phyloP scores from a whole-genome alignment of 352 stramenopile species.

The Phytophthora vignae region DNA sequence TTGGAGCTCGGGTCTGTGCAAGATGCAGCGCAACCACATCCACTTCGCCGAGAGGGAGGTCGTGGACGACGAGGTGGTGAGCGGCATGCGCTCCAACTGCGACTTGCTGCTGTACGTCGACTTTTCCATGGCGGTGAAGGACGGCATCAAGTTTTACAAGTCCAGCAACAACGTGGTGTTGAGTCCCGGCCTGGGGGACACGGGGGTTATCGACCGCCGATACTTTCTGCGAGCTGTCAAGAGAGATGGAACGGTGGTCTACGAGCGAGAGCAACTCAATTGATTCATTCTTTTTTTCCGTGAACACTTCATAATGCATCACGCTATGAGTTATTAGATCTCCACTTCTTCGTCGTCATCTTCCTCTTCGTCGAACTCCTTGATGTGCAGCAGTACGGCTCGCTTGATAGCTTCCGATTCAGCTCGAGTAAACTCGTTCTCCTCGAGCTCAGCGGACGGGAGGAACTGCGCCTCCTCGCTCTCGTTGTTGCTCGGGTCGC shows the following conservation, averaged over 20 bases:
- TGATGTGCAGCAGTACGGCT: constrained; percentile 39
- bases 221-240: constrained; percentile 78
- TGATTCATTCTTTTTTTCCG: neutral
- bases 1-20: constrained; percentile 56
- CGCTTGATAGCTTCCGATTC: constrained; percentile 37
- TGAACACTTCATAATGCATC: neutral
- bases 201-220: constrained; percentile 49
- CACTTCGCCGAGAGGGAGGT: constrained; percentile 77
- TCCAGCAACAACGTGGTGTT: constrained; percentile 89
- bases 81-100: constrained; percentile 76
- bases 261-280: constrained; percentile 40
- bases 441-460: constrained; percentile 17
- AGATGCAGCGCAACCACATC: constrained; percentile 90
- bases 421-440: constrained; percentile 17
- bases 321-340: constrained; percentile 19
- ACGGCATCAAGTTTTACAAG: constrained; percentile 85
- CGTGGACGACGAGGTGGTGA: constrained; percentile 68
- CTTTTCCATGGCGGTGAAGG: constrained; percentile 53
- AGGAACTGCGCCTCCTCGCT: constrained; percentile 32
- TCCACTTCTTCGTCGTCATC: constrained; percentile 28
- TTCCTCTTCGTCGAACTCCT: constrained; percentile 33
- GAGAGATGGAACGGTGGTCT: constrained; percentile 60
- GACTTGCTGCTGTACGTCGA: constrained; percentile 85
- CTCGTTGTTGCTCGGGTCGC: constrained; percentile 28
- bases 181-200: constrained; percentile 61